These are phyloP conservation scores for Cardamine resedifolia DNA, from an alignment of 345 rosid genomes.

Conservation along the genomic window DNA sequence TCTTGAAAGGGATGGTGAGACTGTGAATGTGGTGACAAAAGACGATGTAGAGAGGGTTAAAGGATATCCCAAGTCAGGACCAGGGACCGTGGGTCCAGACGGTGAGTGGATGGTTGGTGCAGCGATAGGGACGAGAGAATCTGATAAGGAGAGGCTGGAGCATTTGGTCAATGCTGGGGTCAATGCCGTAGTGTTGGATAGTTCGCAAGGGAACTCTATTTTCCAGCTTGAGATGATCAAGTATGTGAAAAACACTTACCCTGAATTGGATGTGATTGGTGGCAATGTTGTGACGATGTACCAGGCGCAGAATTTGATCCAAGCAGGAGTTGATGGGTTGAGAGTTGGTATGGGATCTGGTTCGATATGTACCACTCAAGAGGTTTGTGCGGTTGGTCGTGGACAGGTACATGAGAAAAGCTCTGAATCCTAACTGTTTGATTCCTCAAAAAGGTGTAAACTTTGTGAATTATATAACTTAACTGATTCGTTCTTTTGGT, in stretches of 20 bases:
- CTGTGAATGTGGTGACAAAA: constrained; percentile 61
- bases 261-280: constrained; percentile 79
- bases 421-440: not conserved
- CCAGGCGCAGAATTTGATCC: constrained; percentile 85
- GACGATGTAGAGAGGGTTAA: constrained; percentile 74
- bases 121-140: constrained; percentile 74
- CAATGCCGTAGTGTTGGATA: constrained; percentile 73
- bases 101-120: constrained; percentile 97
- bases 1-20: constrained; percentile 58
- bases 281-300: constrained; percentile 88
- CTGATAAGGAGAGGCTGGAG: constrained; percentile 79
- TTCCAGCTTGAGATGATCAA: constrained; percentile 90
- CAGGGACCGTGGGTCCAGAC: constrained; percentile 64
- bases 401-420: constrained; percentile 68
- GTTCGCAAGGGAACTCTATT: constrained; percentile 91
- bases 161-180: constrained; percentile 69
- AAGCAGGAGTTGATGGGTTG: constrained; percentile 78
- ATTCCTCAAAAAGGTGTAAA: not conserved
- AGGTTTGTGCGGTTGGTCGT: constrained; percentile 94
- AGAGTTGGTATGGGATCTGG: constrained; percentile 98
- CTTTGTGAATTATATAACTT: not conserved
- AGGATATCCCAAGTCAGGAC: constrained; percentile 67
- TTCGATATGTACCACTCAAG: constrained; percentile 93
- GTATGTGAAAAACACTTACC: constrained; percentile 61
- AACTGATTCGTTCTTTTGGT: not conserved